phyloP scores from a whole-genome alignment of 2,329 filamentous ascomycete species.

The Periconia sp. region DNA sequence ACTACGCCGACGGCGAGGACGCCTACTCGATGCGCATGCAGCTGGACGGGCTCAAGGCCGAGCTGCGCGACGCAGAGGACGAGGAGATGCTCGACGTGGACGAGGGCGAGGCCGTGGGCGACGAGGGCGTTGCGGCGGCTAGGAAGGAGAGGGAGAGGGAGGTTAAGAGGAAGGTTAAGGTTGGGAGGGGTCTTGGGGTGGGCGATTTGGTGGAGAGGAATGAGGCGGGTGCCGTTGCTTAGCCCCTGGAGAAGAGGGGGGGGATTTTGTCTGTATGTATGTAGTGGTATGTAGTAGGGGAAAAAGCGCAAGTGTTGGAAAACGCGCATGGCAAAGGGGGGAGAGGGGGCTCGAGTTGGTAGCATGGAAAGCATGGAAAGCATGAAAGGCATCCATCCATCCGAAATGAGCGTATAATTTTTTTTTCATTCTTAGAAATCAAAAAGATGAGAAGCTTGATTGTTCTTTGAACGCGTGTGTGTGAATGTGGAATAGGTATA shows the following conservation, averaged over 20 bases:
- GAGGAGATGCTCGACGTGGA: slow-evolving; percentile 45
- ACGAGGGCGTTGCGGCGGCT: slow-evolving; percentile 38
- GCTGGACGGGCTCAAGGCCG: slow-evolving; percentile 64
- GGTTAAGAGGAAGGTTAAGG: slow-evolving; percentile 72
- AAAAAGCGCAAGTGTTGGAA: too few relatives aligned
- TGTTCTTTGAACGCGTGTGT: too few relatives aligned
- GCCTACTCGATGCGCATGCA: slow-evolving; percentile 94
- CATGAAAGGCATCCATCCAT: too few relatives aligned
- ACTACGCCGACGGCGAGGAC: slow-evolving; percentile 98
- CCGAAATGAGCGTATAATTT: too few relatives aligned
- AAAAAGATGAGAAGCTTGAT: too few relatives aligned
- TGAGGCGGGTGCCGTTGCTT: slow-evolving; percentile 52
- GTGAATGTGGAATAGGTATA: too few relatives aligned
- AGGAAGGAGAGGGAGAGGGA: slow-evolving; percentile 30
- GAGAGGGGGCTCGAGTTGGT: too few relatives aligned
- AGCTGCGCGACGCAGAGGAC: slow-evolving; percentile 54
- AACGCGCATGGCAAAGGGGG: too few relatives aligned
- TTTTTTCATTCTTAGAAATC: too few relatives aligned
- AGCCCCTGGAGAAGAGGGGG: not conserved
- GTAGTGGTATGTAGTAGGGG: not conserved
- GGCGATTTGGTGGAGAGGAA: slow-evolving; percentile 75
- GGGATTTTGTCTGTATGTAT: not conserved
- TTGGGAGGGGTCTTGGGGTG: slow-evolving; percentile 80
- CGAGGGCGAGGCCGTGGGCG: slow-evolving; percentile 43
- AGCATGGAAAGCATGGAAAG: too few relatives aligned